These are phyloP conservation scores for Sechiopsis laciniata DNA, from an alignment of 306 rosid genomes.

Conservation along the genomic window DNA sequence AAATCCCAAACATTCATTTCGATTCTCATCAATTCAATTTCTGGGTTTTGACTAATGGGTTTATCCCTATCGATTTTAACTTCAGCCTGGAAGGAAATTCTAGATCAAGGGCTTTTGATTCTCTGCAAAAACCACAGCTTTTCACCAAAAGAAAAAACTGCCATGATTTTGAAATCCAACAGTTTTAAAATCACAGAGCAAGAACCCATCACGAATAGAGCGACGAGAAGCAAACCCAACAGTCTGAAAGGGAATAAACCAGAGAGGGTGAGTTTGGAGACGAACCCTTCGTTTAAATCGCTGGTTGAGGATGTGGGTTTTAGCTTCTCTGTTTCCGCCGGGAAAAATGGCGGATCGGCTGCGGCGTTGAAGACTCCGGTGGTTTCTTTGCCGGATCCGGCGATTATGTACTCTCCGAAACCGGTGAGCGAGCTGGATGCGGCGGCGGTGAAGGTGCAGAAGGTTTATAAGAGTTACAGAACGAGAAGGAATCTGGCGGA, in stretches of 20 bases:
- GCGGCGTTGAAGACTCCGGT: constrained; percentile 25
- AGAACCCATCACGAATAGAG: constrained; percentile 23
- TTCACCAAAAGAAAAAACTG: constrained; percentile 37
- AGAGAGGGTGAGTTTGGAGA: constrained; percentile 37
- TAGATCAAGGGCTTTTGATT: constrained; percentile 29
- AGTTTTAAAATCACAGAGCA: constrained; percentile 54
- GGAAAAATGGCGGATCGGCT: constrained; percentile 21
- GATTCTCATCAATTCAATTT: neutral
- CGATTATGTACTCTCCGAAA: constrained; percentile 44
- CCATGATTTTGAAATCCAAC: constrained; percentile 37
- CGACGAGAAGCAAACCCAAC: constrained; percentile 22
- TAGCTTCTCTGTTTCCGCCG: constrained; percentile 17
- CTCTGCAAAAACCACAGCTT: constrained; percentile 29
- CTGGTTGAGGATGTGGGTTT: constrained; percentile 31
- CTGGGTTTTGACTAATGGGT: constrained; percentile 41
- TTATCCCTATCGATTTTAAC: constrained; percentile 45
- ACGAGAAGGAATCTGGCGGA: constrained; percentile 90
- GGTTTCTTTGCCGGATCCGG: constrained; percentile 52
- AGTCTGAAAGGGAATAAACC: constrained; percentile 50
- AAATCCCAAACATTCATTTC: neutral
- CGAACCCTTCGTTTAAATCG: constrained; percentile 37
- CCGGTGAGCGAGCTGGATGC: constrained; percentile 67
- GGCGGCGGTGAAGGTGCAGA: constrained; percentile 76
- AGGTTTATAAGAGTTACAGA: constrained; percentile 79
- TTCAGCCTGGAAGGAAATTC: constrained; percentile 54